A percentile compares a stretch with the other conserved stretches of the same genome.
Evolutionary conservation across 352 stramenopile genomes (phyloP).

Genomic region (Phytophthora sojae): DNA sequence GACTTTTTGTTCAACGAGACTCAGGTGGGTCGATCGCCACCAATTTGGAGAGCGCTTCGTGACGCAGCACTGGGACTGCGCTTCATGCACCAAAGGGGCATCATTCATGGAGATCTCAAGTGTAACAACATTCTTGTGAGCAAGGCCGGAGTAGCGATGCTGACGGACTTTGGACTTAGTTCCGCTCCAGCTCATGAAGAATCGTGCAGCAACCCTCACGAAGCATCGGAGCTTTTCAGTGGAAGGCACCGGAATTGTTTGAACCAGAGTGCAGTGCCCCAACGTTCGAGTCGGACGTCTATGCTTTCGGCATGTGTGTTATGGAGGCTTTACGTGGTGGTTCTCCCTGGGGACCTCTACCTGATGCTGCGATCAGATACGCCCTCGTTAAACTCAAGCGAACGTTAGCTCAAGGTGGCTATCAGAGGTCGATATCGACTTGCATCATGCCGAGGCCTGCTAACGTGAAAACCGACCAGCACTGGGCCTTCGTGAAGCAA

Average conservation of each 20-base stretch:
- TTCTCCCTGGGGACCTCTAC: constrained; percentile 27
- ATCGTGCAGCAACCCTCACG: background rate
- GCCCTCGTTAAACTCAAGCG: constrained; percentile 11
- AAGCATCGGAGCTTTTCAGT: constrained; percentile 27
- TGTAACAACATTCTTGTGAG: constrained; percentile 34
- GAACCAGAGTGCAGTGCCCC: constrained; percentile 19
- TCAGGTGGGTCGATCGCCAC: constrained; percentile 6
- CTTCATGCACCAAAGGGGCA: constrained; percentile 32
- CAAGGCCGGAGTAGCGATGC: constrained; percentile 26
- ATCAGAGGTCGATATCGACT: constrained; percentile 4
- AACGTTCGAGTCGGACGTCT: constrained; percentile 39
- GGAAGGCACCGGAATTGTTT: constrained; percentile 42
- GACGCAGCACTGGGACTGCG: constrained; percentile 33
- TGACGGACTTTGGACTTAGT: constrained; percentile 38
- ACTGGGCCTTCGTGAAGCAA: constrained; percentile 16
- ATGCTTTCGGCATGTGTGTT: constrained; percentile 48
- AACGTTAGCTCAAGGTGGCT: background rate
- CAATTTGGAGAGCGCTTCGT: constrained; percentile 25
- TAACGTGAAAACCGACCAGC: constrained; percentile 11
- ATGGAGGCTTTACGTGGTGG: constrained; percentile 39
- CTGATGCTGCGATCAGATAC: constrained; percentile 23
- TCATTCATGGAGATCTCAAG: constrained; percentile 37
- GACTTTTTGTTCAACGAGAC: constrained; percentile 27
- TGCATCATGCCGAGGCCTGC: constrained; percentile 13
- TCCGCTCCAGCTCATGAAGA: background rate